Conservation (phyloP, 1,139 yeast species). For the Blastobotrys elegans region DNA sequence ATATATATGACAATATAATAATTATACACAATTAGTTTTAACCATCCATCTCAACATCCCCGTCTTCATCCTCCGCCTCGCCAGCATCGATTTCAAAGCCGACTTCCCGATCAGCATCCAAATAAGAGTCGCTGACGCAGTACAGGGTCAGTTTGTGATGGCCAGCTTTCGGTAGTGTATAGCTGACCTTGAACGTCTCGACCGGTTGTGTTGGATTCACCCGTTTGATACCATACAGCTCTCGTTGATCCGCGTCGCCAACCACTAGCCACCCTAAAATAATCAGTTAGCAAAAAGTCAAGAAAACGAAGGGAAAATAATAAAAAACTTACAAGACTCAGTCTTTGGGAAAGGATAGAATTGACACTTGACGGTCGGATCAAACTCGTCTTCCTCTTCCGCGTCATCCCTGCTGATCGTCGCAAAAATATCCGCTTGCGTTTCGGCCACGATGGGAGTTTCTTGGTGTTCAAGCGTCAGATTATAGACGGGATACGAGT, state of each 20-base stretch:
- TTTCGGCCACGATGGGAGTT: conserved; percentile 41
- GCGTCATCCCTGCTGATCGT: conserved; percentile 54
- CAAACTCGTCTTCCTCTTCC: conserved; percentile 39
- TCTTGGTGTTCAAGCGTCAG: conserved; percentile 45
- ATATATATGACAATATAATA: background rate
- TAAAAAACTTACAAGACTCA: conserved; percentile 42
- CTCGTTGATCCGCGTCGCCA: conserved; percentile 58
- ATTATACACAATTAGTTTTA: conserved; percentile 5
- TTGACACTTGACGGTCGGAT: conserved; percentile 49
- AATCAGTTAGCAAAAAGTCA: conserved; percentile 3
- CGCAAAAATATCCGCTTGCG: conserved; percentile 46
- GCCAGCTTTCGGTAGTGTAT: conserved; percentile 59
- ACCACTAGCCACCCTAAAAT: conserved; percentile 68
- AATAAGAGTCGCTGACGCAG: conserved; percentile 87
- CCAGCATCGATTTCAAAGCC: conserved; percentile 46
- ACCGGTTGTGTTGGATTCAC: conserved; percentile 49
- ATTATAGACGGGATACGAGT: conserved; percentile 78
- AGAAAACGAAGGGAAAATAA: background rate
- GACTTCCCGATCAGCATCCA: conserved; percentile 86
- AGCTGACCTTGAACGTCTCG: conserved; percentile 50
- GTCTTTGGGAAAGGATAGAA: conserved; percentile 52
- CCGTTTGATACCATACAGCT: conserved; percentile 71
- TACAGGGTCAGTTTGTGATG: conserved; percentile 59
- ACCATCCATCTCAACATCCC: conserved; percentile 21
- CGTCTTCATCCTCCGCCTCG: conserved; percentile 34